Percentiles rank a stretch among this genome's conserved stretches.
phyloP scores from a whole-genome alignment of 805 yeast species.

The Cyberlindnera veronae region DNA sequence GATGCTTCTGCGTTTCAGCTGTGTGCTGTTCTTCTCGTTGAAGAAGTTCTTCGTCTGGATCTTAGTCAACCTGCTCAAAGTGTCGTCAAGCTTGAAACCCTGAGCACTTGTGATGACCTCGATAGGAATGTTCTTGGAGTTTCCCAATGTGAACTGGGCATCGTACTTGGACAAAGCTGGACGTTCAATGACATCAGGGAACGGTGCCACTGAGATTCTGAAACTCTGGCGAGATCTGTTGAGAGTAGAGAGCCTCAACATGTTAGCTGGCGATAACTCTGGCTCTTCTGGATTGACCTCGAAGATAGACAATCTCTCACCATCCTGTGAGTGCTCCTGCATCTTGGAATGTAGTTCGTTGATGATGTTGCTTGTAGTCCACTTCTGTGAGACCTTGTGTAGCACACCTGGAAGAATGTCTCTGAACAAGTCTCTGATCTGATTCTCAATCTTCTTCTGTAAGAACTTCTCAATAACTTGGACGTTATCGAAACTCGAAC shows the following conservation, averaged over 20 bases:
- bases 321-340: slow-evolving; percentile 21
- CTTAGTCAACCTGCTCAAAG: slow-evolving; percentile 23
- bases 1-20: slow-evolving; percentile 23
- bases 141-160: slow-evolving; percentile 13
- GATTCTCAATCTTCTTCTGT: slow-evolving; percentile 79
- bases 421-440: slow-evolving; percentile 73
- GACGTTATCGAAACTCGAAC: slow-evolving; percentile 82
- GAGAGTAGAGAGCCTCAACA: slow-evolving; percentile 63
- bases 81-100: slow-evolving; percentile 16
- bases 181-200: slow-evolving; percentile 56
- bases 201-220: slow-evolving; percentile 58
- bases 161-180: slow-evolving; percentile 32
- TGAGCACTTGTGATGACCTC: slow-evolving; percentile 17
- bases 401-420: slow-evolving; percentile 81
- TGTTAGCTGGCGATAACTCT: slow-evolving; percentile 62
- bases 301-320: slow-evolving; percentile 38
- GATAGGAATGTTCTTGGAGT: slow-evolving; percentile 23
- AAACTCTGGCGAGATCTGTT: slow-evolving; percentile 77
- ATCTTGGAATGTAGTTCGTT: slow-evolving; percentile 25
- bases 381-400: slow-evolving; percentile 70
- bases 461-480: slow-evolving; percentile 79
- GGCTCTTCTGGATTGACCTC: slow-evolving; percentile 56
- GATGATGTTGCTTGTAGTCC: slow-evolving; percentile 41
- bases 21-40: slow-evolving; percentile 22
- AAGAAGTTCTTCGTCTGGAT: slow-evolving; percentile 25